Conservation (phyloP, 306 rosid species). For the Lupinus albus region DNA sequence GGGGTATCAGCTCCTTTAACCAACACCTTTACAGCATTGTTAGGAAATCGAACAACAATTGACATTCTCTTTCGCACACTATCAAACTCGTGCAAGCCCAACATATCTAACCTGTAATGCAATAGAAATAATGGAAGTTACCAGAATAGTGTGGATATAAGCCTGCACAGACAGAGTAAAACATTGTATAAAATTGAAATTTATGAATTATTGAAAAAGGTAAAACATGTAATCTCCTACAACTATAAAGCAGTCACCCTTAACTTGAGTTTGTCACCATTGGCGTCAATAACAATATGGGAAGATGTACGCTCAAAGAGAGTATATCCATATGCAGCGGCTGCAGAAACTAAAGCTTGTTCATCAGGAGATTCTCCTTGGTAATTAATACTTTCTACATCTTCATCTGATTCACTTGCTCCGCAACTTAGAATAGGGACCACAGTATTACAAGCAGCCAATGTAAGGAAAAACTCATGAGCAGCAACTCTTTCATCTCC, state of each 20-base stretch:
- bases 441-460: conserved; percentile 90
- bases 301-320: conserved; percentile 86
- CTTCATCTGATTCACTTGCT: conserved; percentile 50
- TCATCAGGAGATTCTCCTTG: conserved; percentile 97
- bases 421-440: conserved; percentile 59
- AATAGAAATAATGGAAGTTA: conserved; percentile 29
- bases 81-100: conserved; percentile 91
- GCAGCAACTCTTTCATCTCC: conserved; percentile 64
- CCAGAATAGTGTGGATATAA: conserved; percentile 12
- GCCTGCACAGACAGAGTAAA: conserved; percentile 12
- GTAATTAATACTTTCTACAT: conserved; percentile 53
- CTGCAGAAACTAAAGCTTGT: conserved; percentile 82
- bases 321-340: conserved; percentile 78
- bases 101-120: conserved; percentile 69
- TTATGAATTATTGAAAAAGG: background rate
- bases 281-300: conserved; percentile 68
- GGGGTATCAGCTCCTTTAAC: conserved; percentile 44
- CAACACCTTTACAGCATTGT: conserved; percentile 37
- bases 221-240: background rate
- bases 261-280: conserved; percentile 81
- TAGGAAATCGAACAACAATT: conserved; percentile 34
- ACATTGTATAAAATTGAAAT: background rate
- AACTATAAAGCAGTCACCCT: conserved; percentile 37
- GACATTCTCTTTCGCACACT: conserved; percentile 76
- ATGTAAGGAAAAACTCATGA: conserved; percentile 78